Conservation (phyloP, 169 alveolate genomes). For the Condylostoma magnum region DNA sequence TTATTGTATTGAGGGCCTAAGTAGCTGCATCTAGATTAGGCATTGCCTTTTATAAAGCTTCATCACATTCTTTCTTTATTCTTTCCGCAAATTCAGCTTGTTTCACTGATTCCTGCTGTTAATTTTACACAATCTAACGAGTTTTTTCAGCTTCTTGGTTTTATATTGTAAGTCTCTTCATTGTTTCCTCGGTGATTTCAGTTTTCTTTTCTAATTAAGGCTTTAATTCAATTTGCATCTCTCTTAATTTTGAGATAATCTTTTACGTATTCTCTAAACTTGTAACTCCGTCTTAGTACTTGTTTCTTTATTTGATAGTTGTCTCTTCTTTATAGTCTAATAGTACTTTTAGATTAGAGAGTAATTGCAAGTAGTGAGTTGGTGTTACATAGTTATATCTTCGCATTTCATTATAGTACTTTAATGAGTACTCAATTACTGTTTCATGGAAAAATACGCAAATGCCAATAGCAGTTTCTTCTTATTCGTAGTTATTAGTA, state of each 20-base stretch:
- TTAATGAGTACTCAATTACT: conserved; percentile 31
- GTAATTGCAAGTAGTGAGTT: conserved; percentile 26
- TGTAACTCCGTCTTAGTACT: conserved; percentile 68
- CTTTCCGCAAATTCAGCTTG: conserved; percentile 69
- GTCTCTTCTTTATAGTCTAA: conserved; percentile 11
- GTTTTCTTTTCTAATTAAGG: conserved; percentile 51
- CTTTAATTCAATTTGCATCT: conserved; percentile 42
- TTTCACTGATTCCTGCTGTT: conserved; percentile 68
- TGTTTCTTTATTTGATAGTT: conserved; percentile 28
- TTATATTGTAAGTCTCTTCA: conserved; percentile 56
- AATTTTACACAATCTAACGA: conserved; percentile 53
- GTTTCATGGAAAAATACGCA: conserved; percentile 64
- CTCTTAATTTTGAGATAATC: conserved; percentile 58
- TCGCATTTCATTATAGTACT: conserved; percentile 2
- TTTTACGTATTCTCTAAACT: conserved; percentile 67
- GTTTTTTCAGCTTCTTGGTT: conserved; percentile 59
- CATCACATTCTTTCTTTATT: conserved; percentile 71
- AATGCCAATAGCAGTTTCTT: conserved; percentile 62
- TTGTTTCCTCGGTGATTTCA: conserved; percentile 49
- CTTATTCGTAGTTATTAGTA: conserved; percentile 32
- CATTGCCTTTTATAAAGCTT: conserved; percentile 55
- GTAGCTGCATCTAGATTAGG: conserved; percentile 62
- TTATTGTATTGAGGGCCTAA: conserved; percentile 53
- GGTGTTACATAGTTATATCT: conserved; percentile 19
- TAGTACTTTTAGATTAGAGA: conserved; percentile 10